Percentiles rank a stretch among this genome's conserved stretches.
phyloP scores from a whole-genome alignment of 176 grass and related monocot species.

The Saccharum officinarum region DNA sequence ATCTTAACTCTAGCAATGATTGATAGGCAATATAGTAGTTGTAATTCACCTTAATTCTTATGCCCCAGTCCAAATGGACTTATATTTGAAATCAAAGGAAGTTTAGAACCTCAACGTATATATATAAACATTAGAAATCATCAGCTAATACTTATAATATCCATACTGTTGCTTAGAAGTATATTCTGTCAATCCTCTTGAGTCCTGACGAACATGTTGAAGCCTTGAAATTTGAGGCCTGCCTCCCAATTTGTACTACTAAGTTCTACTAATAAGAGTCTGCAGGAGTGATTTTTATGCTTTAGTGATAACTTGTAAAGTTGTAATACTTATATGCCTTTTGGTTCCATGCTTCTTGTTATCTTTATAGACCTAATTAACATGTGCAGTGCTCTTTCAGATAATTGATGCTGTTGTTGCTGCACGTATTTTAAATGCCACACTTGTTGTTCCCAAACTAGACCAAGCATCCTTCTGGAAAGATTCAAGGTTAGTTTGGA shows the following conservation, averaged over 20 bases:
- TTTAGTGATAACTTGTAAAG: neutral
- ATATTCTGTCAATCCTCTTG: neutral
- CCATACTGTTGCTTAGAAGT: neutral
- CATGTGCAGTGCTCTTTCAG: slow-evolving; percentile 52
- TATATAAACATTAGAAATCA: slow-evolving; percentile 6
- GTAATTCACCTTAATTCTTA: neutral
- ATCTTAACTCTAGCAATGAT: neutral
- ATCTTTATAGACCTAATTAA: slow-evolving; percentile 26
- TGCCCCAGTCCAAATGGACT: too few species aligned
- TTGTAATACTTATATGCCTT: neutral
- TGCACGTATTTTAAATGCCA: slow-evolving; percentile 88
- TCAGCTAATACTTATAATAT: neutral
- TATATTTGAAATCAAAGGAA: neutral
- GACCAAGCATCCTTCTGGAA: slow-evolving; percentile 98
- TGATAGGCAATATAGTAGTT: neutral
- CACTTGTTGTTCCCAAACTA: slow-evolving; percentile 85
- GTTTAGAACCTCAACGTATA: neutral
- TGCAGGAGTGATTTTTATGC: slow-evolving; percentile 2
- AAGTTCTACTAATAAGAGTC: neutral
- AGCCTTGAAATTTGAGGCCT: slow-evolving; percentile 5
- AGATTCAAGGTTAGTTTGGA: slow-evolving; percentile 77
- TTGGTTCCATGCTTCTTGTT: slow-evolving; percentile 1
- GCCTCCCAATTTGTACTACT: neutral
- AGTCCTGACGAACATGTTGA: neutral
- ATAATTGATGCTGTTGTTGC: slow-evolving; percentile 97